A percentile compares a stretch with the other conserved stretches of the same genome.
Conservation (phyloP, 192 early-diverging fungal genomes). For the Backusella luteola region DNA sequence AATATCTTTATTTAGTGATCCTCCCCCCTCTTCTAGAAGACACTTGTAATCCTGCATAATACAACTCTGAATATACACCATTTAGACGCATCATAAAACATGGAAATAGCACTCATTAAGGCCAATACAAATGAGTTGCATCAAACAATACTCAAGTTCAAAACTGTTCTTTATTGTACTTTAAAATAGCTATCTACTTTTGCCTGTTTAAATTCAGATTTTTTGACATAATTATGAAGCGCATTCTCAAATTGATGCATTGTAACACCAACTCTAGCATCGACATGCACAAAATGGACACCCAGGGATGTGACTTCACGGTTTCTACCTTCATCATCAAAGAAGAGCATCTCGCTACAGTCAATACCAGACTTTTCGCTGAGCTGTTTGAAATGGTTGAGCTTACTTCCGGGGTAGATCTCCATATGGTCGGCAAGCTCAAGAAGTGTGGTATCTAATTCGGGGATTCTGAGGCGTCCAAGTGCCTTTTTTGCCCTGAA, state of each 20-base stretch:
- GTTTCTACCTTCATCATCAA: conserved; percentile 46
- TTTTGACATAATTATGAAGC: not conserved
- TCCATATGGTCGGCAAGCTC: conserved; percentile 32
- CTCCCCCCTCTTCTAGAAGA: no score
- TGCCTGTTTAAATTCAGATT: conserved; percentile 7
- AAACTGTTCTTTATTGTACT: not conserved
- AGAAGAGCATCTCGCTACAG: conserved; percentile 48
- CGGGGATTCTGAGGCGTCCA: conserved; percentile 7
- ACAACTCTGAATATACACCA: no score
- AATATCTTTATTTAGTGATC: no score
- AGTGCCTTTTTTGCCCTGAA: conserved; percentile 25
- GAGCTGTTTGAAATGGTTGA: conserved; percentile 35
- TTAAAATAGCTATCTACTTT: conserved; percentile 7
- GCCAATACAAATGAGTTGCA: no score
- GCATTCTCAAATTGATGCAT: conserved; percentile 28
- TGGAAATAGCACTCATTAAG: no score
- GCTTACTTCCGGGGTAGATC: conserved; percentile 39
- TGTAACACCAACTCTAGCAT: conserved; percentile 33
- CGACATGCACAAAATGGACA: conserved; percentile 37
- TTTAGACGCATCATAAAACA: no score
- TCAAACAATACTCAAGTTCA: no score
- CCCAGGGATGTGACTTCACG: conserved; percentile 38
- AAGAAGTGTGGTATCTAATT: conserved; percentile 20
- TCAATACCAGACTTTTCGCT: conserved; percentile 30
- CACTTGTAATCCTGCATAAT: no score